Percentiles rank a stretch among this genome's conserved stretches.
Evolutionary conservation across 441 rosid genomes (phyloP).

Genomic region (Adansonia madagascariensis): DNA sequence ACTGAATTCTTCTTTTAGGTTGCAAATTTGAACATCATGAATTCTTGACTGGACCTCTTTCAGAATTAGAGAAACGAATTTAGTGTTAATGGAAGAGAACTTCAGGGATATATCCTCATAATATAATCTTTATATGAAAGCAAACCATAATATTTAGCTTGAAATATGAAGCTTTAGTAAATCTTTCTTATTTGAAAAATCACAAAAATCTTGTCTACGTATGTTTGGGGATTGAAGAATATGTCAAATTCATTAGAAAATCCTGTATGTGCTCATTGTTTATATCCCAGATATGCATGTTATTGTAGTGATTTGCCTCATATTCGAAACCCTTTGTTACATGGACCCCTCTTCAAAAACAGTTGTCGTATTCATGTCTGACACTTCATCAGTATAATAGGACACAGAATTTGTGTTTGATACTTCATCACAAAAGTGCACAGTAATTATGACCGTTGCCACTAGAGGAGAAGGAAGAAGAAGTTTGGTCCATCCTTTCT

Average conservation of each 20-base stretch:
- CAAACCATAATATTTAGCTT: not conserved
- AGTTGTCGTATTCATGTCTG: not conserved
- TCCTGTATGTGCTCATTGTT: not conserved
- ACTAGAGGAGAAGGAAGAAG: not conserved
- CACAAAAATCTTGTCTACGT: not conserved
- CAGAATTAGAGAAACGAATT: not conserved
- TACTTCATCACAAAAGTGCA: no score
- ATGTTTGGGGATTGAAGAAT: not conserved
- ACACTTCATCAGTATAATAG: not conserved
- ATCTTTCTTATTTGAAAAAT: not conserved
- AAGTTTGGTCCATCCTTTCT: no score
- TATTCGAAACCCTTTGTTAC: not conserved
- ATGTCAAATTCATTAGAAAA: not conserved
- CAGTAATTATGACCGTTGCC: not conserved
- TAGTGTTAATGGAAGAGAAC: not conserved
- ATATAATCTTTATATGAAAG: not conserved
- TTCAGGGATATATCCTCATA: not conserved
- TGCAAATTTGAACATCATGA: slow-evolving; percentile 1
- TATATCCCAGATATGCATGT: not conserved
- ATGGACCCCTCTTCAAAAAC: not conserved
- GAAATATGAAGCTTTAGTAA: not conserved
- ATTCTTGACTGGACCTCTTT: not conserved
- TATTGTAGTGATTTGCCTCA: not conserved
- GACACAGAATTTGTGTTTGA: no score
- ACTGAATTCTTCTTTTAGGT: not conserved